Evolutionary conservation across 495 filamentous ascomycete genomes (phyloP), one percentile per base, ranked within the genome.

Genomic region (Penicillium tannophilum): DNA sequence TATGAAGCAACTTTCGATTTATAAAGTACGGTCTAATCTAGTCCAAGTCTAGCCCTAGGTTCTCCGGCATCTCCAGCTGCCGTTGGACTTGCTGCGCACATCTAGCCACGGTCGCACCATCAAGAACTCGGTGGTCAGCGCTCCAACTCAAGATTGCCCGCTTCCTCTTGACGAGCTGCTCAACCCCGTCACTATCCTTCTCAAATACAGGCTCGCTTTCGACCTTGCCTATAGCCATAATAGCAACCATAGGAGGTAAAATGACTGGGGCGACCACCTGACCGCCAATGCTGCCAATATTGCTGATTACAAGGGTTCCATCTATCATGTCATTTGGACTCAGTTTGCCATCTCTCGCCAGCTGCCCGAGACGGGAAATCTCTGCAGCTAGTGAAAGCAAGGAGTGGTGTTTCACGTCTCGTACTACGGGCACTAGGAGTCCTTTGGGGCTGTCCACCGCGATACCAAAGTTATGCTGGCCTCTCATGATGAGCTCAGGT

Each of bases 71-170:
- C 30, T 31, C 30, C 30, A 31, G 30, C 30, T 31, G 30, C 30
- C 9, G 30, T 4, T 31, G 30, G 30, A 39, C 35, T 11, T 39
- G 36, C 19, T 43, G 51, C 5, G 51, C 51, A 26, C 51, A 43
- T 14, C 51, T 6, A 9, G 51, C 51, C 2, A 54, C 23, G 6
- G 51, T 23, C 9, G 51, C 51, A 41, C 51, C 36, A 11, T 54
- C 51, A 43, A 54, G 36, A 43, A 54, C 51, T 9, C 51, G 51
- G 23, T 54, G 51, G 20, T 54, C 51, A 1, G 51, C 51, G 23
- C 51, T 54, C 51, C 51, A 54, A 35, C 51, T 54, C 6, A 54
- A 9, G 16, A 28, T 20, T 9, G 51, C 36, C 4, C 20, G 31
- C 12, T 43, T n/a, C 31, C 20, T 26, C 33, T 23, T 54, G 0